Conservation (phyloP, 2,329 filamentous ascomycete species). For the Monosporascus ibericus region DNA sequence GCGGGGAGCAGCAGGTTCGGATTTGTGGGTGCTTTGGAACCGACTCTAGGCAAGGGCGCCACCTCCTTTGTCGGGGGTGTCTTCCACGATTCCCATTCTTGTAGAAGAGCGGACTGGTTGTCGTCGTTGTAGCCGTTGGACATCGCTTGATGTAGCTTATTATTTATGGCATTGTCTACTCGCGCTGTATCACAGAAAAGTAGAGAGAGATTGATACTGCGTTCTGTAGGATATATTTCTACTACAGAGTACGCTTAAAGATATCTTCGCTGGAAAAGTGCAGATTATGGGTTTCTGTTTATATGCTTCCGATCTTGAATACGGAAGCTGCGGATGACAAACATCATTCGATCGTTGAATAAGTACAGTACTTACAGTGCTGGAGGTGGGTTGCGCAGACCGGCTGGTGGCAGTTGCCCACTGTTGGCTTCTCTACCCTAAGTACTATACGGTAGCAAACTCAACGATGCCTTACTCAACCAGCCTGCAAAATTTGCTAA, state of each 20-base stretch:
- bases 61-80: constrained; percentile 35
- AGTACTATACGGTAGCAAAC: not conserved
- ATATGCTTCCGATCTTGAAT: too few species aligned
- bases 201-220: too few species aligned
- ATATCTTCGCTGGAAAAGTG: too few species aligned
- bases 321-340: too few species aligned
- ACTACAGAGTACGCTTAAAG: too few species aligned
- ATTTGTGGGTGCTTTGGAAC: constrained; percentile 49
- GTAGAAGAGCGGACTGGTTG: constrained; percentile 22
- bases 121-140: not conserved
- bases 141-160: not conserved
- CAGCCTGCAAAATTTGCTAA: not conserved
- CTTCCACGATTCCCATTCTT: constrained; percentile 36
- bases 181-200: too few species aligned
- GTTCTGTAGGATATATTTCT: too few species aligned
- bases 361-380: too few species aligned
- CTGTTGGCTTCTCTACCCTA: not conserved
- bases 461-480: not conserved
- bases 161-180: not conserved
- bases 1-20: constrained; percentile 45
- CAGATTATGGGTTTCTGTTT: too few species aligned
- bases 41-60: constrained; percentile 43
- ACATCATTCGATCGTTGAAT: not conserved
- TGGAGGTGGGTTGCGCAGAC: not conserved
- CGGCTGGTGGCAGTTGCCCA: not conserved